Evolutionary conservation across 1,284 basidiomycete species (phyloP), one percentile per base, ranked within the genome.

Genomic region (Termitomyces sp.): DNA sequence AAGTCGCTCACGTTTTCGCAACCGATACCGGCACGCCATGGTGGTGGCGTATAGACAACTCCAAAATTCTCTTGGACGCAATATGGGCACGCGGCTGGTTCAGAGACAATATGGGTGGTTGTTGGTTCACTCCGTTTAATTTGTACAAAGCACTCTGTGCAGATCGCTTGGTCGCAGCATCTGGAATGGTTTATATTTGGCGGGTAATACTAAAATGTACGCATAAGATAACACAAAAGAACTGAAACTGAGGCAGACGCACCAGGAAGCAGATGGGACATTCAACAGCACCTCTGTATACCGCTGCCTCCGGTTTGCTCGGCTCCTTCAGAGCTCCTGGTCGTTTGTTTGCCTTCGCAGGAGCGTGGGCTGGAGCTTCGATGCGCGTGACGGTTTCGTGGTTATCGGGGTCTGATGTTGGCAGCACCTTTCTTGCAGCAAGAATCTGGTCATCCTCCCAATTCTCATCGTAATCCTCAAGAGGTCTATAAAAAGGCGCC

Each of bases 201-300:
- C 33, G 94, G 94, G 68, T 97, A 98, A 71, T 94, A 94, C 87
- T 92, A 64, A 34, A 51, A 45, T 45, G 30, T 17, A 19, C 13
- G 41, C 15, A 53, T 48, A 63, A 65, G 65, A 64, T 58, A 62
- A 65, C 61, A 58, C 50, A 50, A 62, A 51, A 53, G 44, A 58
- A 50, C 46, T 55, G 58, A 53, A 51, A 50, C 53, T 48, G 49
- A 52, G 44, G 54, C 62, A 50, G 58, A 84, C 92, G 69, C 64
- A 97, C 95, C 70, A 99, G 78, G 75, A 99, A 98, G 73, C 96
- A 99, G 63, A 99, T 98, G n/a, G 96, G 96, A 75, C 96, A 99
- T 70, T 99, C 97, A 39, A 88, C 77, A n/a, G 94, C 92, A 42
- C 85, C 85, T 60, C 83, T 77, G 73, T 97, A 98, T 45, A 93